Conservation (phyloP, 1,139 yeast genomes). For the Debaryomycetaceae sp. region DNA sequence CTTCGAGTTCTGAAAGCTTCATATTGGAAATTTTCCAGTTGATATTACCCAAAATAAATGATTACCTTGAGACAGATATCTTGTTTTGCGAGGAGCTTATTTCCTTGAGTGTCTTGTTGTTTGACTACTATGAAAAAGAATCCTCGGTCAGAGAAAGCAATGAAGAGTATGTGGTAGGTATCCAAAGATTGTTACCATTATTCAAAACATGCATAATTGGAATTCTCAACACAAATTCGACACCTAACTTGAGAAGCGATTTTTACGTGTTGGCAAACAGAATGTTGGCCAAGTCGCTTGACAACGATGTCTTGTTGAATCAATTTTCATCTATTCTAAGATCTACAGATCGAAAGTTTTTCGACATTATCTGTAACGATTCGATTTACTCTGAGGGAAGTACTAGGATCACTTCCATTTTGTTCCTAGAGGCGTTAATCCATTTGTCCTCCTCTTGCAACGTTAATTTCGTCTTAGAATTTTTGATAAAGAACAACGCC, state of each 20-base stretch:
- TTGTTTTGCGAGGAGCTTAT: slow-evolving; percentile 73
- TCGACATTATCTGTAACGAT: slow-evolving; percentile 70
- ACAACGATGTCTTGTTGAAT: slow-evolving; percentile 35
- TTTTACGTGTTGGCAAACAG: slow-evolving; percentile 71
- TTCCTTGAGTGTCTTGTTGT: slow-evolving; percentile 67
- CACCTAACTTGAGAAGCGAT: slow-evolving; percentile 70
- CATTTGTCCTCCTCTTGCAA: slow-evolving; percentile 50
- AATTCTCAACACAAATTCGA: slow-evolving; percentile 63
- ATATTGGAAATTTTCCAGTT: slow-evolving; percentile 74
- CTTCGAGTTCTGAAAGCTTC: slow-evolving; percentile 41
- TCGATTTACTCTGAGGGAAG: slow-evolving; percentile 78
- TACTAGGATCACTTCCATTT: slow-evolving; percentile 70
- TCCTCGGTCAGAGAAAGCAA: slow-evolving; percentile 21
- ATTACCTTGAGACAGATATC: slow-evolving; percentile 65
- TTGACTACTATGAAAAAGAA: slow-evolving; percentile 58
- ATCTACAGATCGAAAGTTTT: slow-evolving; percentile 57
- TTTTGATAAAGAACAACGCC: slow-evolving; percentile 63
- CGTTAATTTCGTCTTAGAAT: slow-evolving; percentile 56
- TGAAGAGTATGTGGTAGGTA: slow-evolving; percentile 22
- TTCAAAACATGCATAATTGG: slow-evolving; percentile 76
- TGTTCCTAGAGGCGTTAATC: slow-evolving; percentile 67
- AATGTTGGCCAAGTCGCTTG: slow-evolving; percentile 52
- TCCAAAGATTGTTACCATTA: slow-evolving; percentile 59
- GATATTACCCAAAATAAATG: slow-evolving; percentile 71
- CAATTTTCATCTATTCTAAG: slow-evolving; percentile 53